Evolutionary conservation across 176 grass and related monocot genomes (phyloP).

Genomic region (Hyparrhenia diplandra): DNA sequence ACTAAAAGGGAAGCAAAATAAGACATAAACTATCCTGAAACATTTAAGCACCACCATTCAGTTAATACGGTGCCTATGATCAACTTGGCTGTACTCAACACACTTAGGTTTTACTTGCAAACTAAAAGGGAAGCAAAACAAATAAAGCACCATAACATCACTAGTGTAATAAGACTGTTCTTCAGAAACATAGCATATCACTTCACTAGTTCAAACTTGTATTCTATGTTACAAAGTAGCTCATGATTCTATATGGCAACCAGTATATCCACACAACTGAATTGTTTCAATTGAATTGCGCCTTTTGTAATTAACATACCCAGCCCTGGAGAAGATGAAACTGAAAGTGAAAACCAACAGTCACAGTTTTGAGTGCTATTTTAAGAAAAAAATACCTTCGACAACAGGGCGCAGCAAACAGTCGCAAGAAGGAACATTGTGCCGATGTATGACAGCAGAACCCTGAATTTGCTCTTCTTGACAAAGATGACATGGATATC

Average conservation of each 20-base stretch:
- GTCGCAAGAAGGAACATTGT: slow-evolving; percentile 22
- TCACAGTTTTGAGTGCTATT: not conserved
- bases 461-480: slow-evolving; percentile 33
- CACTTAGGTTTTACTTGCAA: not conserved
- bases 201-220: not conserved
- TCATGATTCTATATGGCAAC: not conserved
- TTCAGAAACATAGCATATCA: not conserved
- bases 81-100: too few species aligned
- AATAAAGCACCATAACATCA: not conserved
- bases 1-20: too few species aligned
- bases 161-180: not conserved
- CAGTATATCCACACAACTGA: not conserved
- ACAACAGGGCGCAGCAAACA: slow-evolving; percentile 32
- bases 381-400: slow-evolving; percentile 38
- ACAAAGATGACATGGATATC: slow-evolving; percentile 64
- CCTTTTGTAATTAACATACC: not conserved
- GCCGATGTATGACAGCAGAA: slow-evolving; percentile 41
- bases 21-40: too few species aligned
- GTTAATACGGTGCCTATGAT: too few species aligned
- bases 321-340: not conserved
- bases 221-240: not conserved
- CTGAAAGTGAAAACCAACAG: not conserved
- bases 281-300: not conserved
- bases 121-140: not conserved
- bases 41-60: too few species aligned